These are phyloP conservation scores for Paraglomus occultum DNA, from an alignment of 192 early-diverging fungal species.

Conservation along the genomic window DNA sequence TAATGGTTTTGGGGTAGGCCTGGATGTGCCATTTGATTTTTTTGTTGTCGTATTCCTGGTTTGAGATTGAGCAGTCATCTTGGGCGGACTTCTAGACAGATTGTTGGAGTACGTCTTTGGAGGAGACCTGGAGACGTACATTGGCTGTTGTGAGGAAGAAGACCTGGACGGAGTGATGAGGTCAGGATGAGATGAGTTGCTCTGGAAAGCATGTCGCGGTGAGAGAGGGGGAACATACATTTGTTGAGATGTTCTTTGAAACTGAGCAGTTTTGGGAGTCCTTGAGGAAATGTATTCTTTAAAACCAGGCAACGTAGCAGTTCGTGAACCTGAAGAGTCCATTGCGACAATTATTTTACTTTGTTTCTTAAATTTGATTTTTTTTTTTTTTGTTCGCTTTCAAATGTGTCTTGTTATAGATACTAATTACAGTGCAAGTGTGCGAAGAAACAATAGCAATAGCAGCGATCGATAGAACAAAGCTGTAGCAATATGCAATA, in stretches of 20 bases:
- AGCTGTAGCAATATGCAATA: too few relatives aligned
- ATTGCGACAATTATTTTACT: too few relatives aligned
- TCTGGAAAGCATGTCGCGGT: neutral
- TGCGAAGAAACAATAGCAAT: too few relatives aligned
- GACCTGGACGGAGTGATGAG: constrained; percentile 3
- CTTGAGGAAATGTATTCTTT: neutral
- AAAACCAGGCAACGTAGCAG: too few relatives aligned
- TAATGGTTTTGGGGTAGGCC: constrained; percentile 26
- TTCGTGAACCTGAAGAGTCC: too few relatives aligned
- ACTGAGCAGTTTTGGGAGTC: constrained; percentile 25
- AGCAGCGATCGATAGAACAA: too few relatives aligned
- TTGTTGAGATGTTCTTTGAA: constrained; percentile 19
- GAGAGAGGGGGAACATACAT: neutral
- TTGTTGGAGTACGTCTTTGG: neutral
- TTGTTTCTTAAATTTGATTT: too few relatives aligned
- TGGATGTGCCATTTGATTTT: neutral
- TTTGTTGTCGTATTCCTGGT: constrained; percentile 13
- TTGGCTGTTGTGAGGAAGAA: neutral
- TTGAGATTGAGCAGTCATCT: neutral
- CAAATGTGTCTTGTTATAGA: too few relatives aligned
- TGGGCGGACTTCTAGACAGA: constrained; percentile 16
- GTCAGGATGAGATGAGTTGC: constrained; percentile 16
- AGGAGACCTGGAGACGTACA: constrained; percentile 14
- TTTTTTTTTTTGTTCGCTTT: too few relatives aligned
- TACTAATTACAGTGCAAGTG: too few relatives aligned